Evolutionary conservation across 2,329 filamentous ascomycete species (phyloP), one percentile per base, ranked within the genome.

Genomic region (Colletotrichum endophyticum): DNA sequence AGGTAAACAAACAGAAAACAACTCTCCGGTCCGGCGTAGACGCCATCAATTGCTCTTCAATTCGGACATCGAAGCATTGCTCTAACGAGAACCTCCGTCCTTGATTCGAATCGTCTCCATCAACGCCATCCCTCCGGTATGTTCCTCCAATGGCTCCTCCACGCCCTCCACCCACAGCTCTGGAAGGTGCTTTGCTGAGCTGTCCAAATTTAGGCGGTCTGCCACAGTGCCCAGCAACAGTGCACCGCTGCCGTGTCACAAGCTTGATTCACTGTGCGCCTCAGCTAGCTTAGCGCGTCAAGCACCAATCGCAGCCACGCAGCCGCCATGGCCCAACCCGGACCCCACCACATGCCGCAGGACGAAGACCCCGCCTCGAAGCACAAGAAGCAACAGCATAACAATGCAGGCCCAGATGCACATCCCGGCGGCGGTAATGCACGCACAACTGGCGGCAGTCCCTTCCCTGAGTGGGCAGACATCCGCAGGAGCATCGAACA

Each of bases 401-500:
- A 74, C 73, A 66, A 70, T 77, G 67, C 67, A 27, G 69, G 25
- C 30, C n/a, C 71, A 30, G 53, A 68, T 62, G 59, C 64, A 49
- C 15, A 9, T 34, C 53, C 53, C 32, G 25, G 57, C 25, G 34
- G 36, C 30, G 19, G 57, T 57, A 71, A 56, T 39, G 69, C 75
- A 61, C n/a, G 67, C 67, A 61, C 67, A 44, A 67, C 22, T n/a
- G 66, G 27, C 59, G 30, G 27, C 57, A 49, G 34, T 34, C 53
- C 70, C 28, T 71, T 76, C 74, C 64, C 70, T 66, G 74, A 76
- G 3, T 76, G 44, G 44, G 44, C 44, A 53, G 44, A 73, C 71
- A 67, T 67, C 12, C 79, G 82, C 80, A 81, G 79, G 74, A 81
- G 81, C 72, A 77, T 81, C 79, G 82, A 83, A 85, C 85, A 85